A percentile compares a stretch with the other conserved stretches of the same genome.
phyloP scores from a whole-genome alignment of 2,329 filamentous ascomycete genomes.

The Pseudogymnoascus sp. region DNA sequence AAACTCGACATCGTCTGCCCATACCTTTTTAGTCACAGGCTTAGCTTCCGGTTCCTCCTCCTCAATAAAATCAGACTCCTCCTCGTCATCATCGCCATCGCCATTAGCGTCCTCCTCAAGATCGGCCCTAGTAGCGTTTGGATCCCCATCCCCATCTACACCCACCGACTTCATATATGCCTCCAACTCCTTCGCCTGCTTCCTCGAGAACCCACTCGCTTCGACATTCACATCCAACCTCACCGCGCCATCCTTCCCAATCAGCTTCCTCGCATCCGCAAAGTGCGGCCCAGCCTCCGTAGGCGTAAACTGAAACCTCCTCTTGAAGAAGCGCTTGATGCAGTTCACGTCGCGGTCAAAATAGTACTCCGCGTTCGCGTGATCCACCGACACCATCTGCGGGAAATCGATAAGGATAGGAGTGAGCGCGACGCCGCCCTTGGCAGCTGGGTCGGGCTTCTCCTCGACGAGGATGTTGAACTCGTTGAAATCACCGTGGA shows the following conservation, averaged over 20 bases:
- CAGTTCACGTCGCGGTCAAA: conserved; percentile 95
- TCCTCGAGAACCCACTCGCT: conserved; percentile 91
- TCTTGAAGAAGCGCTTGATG: conserved; percentile 87
- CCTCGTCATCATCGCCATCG: conserved; percentile 28
- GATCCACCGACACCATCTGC: conserved; percentile 95
- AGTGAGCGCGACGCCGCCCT: conserved; percentile 43
- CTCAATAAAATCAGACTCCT: conserved; percentile 28
- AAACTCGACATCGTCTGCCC: conserved; percentile 28
- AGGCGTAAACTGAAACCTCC: conserved; percentile 80
- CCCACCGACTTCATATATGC: conserved; percentile 74
- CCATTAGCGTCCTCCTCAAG: conserved; percentile 37
- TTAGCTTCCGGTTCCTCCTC: conserved; percentile 20
- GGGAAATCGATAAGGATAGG: conserved; percentile 96
- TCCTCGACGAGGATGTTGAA: conserved; percentile 97
- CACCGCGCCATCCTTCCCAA: conserved; percentile 57
- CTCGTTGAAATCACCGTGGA: conserved; percentile 98
- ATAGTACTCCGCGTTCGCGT: conserved; percentile 90
- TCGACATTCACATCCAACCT: conserved; percentile 83
- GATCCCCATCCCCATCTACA: conserved; percentile 41
- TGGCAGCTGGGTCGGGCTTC: conserved; percentile 37
- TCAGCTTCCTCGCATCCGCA: conserved; percentile 69
- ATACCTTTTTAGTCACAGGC: conserved; percentile 11
- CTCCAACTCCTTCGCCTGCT: conserved; percentile 92
- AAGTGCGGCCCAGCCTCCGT: conserved; percentile 81
- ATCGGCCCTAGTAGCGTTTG: conserved; percentile 29